phyloP scores from a whole-genome alignment of 352 stramenopile species.

The Pythium brachiatum region DNA sequence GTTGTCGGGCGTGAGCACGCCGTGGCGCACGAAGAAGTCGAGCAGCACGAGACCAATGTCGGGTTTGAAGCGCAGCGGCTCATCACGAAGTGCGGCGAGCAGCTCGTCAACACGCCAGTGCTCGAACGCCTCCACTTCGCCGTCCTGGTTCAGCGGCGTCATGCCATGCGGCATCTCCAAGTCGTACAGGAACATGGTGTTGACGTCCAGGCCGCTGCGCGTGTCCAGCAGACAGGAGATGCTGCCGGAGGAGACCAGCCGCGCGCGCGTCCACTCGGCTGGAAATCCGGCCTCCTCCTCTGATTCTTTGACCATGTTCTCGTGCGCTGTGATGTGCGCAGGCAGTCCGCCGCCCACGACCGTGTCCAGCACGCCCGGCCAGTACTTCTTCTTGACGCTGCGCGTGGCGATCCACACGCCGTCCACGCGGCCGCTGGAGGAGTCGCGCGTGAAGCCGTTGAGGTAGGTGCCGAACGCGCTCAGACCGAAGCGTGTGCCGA shows the following conservation, averaged over 20 bases:
- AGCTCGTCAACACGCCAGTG: conserved; percentile 42
- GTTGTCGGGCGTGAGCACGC: conserved; percentile 57
- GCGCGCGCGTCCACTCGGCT: conserved; percentile 31
- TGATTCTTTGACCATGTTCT: conserved; percentile 78
- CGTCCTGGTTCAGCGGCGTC: conserved; percentile 44
- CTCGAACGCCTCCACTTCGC: conserved; percentile 65
- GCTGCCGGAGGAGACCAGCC: conserved; percentile 41
- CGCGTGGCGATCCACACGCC: conserved; percentile 66
- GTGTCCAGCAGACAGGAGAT: conserved; percentile 59
- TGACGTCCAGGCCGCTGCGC: conserved; percentile 54
- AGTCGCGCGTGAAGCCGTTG: conserved; percentile 57
- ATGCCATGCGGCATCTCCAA: conserved; percentile 44
- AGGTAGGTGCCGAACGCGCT: conserved; percentile 67
- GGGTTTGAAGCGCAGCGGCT: conserved; percentile 63
- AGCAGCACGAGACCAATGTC: conserved; percentile 67
- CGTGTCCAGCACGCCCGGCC: conserved; percentile 52
- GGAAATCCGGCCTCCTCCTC: conserved; percentile 57
- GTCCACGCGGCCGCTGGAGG: conserved; percentile 22
- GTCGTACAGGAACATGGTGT: conserved; percentile 74
- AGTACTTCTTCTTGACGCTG: conserved; percentile 47
- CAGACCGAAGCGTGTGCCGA: conserved; percentile 59
- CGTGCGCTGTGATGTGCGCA: conserved; percentile 37
- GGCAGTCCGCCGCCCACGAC: conserved; percentile 64
- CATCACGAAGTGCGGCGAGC: conserved; percentile 35
- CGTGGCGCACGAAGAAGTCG: conserved; percentile 65